A percentile compares a stretch with the other conserved stretches of the same genome.
Conservation (phyloP, 73 alveolate species). For the Paramecium sonneborni region DNA sequence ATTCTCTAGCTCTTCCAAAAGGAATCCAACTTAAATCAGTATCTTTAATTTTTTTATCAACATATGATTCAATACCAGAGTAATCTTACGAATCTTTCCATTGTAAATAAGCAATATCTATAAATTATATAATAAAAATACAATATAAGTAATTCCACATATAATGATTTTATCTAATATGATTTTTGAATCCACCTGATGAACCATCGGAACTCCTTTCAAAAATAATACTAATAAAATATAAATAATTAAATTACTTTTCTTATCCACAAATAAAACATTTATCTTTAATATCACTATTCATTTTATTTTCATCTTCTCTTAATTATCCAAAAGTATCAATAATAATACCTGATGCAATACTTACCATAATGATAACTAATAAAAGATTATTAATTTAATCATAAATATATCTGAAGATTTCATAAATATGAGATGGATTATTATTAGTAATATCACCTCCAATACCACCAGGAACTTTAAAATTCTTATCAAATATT, state of each 20-base stretch:
- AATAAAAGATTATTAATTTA: constrained; percentile 41
- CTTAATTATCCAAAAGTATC: constrained; percentile 96
- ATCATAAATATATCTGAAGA: constrained; percentile 58
- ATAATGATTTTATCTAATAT: constrained; percentile 81
- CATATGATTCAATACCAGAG: constrained; percentile 94
- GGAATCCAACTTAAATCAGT: constrained; percentile 92
- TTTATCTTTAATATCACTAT: constrained; percentile 83
- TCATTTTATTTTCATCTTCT: constrained; percentile 87
- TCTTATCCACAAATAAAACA: constrained; percentile 95
- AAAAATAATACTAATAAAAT: background rate
- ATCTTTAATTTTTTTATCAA: constrained; percentile 80
- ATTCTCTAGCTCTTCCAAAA: constrained; percentile 57
- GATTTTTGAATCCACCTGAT: constrained; percentile 76
- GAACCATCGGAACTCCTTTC: constrained; percentile 68
- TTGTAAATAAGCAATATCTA: constrained; percentile 83
- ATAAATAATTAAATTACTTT: constrained; percentile 77
- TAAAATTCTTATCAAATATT: constrained; percentile 78
- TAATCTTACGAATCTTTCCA: constrained; percentile 87
- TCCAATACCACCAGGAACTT: constrained; percentile 85
- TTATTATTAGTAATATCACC: constrained; percentile 59
- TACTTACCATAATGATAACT: constrained; percentile 69
- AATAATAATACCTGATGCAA: constrained; percentile 86
- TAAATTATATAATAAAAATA: background rate
- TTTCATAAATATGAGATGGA: constrained; percentile 40
- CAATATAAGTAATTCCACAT: constrained; percentile 88